Evolutionary conservation across 73 alveolate species (phyloP).

Genomic region (Paramecium sexaurelia): DNA sequence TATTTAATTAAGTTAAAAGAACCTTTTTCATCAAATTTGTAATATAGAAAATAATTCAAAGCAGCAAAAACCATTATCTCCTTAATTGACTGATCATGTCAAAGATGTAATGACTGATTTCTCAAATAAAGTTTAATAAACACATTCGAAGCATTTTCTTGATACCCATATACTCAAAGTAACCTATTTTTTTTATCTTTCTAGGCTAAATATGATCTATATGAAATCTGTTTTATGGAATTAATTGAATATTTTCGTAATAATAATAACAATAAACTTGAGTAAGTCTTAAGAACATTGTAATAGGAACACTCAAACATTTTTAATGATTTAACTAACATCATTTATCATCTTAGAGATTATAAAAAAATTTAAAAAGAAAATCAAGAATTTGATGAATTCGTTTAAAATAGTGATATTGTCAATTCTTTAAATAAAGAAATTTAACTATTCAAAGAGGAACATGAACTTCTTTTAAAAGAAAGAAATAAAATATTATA

Average conservation of each 20-base stretch:
- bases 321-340: conserved; percentile 38
- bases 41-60: not conserved
- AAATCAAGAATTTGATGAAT: not conserved
- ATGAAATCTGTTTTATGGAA: conserved; percentile 57
- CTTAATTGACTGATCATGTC: conserved; percentile 39
- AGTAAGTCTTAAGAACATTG: conserved; percentile 41
- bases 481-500: not conserved
- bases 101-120: conserved; percentile 58
- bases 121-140: not conserved
- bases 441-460: not conserved
- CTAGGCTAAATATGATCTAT: conserved; percentile 62
- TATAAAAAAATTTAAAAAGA: conserved; percentile 12
- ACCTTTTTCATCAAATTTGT: not conserved
- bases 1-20: conserved; percentile 35
- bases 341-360: conserved; percentile 43
- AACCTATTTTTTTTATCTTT: not conserved
- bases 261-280: conserved; percentile 7
- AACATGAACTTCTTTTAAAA: not conserved
- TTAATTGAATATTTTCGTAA: conserved; percentile 55
- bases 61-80: not conserved
- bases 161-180: conserved; percentile 49
- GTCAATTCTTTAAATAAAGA: not conserved
- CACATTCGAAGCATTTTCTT: conserved; percentile 8
- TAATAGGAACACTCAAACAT: not conserved
- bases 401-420: not conserved